Percentiles rank a stretch among this genome's conserved stretches.
Conservation (phyloP, 164 flowering plant genomes). For the Nymphaea colorata region DNA sequence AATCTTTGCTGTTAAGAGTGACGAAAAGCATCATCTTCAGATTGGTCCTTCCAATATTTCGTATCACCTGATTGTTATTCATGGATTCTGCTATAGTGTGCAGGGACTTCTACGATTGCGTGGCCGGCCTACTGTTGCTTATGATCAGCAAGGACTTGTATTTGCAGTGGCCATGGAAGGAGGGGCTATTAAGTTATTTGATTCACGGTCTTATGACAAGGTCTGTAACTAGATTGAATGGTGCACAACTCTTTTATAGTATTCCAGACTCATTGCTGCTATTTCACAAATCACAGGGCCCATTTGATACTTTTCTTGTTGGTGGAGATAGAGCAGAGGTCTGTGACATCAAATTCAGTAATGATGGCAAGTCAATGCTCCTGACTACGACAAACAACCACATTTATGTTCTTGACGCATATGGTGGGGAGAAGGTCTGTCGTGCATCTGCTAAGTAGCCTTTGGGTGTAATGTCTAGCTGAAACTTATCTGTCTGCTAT, state of each 20-base stretch:
- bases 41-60: too few species aligned
- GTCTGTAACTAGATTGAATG: slow-evolving; percentile 17
- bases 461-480: too few species aligned
- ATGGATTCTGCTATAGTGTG: slow-evolving; percentile 45
- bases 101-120: slow-evolving; percentile 90
- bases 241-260: too few species aligned
- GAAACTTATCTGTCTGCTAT: too few species aligned
- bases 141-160: slow-evolving; percentile 97
- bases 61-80: slow-evolving; percentile 5
- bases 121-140: slow-evolving; percentile 95
- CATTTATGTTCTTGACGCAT: slow-evolving; percentile 89
- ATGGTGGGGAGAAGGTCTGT: slow-evolving; percentile 88
- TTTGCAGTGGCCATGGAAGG: slow-evolving; percentile 99
- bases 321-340: slow-evolving; percentile 98
- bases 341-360: slow-evolving; percentile 93
- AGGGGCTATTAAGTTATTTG: slow-evolving; percentile 94
- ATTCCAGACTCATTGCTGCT: too few species aligned
- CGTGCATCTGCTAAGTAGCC: neutral
- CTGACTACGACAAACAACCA: slow-evolving; percentile 82
- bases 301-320: slow-evolving; percentile 91
- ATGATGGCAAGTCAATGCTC: slow-evolving; percentile 96
- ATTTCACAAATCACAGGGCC: slow-evolving; percentile 45
- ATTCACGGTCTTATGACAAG: slow-evolving; percentile 98
- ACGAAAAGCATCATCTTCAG: too few species aligned
- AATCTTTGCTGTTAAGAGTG: too few species aligned